Evolutionary conservation across 306 rosid genomes (phyloP), one percentile per base, ranked within the genome.

Genomic region (Luffa aegyptiaca): DNA sequence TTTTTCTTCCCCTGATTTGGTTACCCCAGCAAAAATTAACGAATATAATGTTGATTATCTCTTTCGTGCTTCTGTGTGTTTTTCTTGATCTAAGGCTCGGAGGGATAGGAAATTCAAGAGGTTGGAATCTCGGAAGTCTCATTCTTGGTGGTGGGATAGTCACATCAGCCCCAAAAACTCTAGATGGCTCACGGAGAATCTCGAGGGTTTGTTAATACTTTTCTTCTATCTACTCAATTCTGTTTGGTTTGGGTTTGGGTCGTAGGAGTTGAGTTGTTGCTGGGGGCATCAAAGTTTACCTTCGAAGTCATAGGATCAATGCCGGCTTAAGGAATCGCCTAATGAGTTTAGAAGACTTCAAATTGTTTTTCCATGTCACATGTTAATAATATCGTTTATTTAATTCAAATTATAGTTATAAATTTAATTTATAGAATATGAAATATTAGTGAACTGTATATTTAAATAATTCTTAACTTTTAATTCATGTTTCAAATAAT

Each of bases 121-220:
- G 82, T 48, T 82, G 55, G 96, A 90, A 63, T 85, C 94, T 71
- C 89, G 82, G 53, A 93, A 89, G 82, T 87, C 97, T 41, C 96
- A 90, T 85, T 90, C 97, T 8, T 88, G 96, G 94, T 90, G 99
- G 99, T 96, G 99, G 99, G 99, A 96, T 76, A 90, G 97, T 85
- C 93, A 90, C 80, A 46, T 93, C 76, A 85, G 85, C 86, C 89
- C 90, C 75, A 96, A 87, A 83, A 96, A 88, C 86, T 91, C 97
- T 33, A 95, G 79, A 81, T 95, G 97, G 99, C 98, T 90, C 52
- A 80, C 81, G n/a, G 98, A 91, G 61, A 96, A 90, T 88, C 92
- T 88, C 49, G 99, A 89, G 72, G 98, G 99, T 96, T 83, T 80
- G 85, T 52, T 69, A 51, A 68, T 82, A 8, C 39, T 61, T 77